Conservation (phyloP, 208 protist genomes). For the Leishmania braziliensis region DNA sequence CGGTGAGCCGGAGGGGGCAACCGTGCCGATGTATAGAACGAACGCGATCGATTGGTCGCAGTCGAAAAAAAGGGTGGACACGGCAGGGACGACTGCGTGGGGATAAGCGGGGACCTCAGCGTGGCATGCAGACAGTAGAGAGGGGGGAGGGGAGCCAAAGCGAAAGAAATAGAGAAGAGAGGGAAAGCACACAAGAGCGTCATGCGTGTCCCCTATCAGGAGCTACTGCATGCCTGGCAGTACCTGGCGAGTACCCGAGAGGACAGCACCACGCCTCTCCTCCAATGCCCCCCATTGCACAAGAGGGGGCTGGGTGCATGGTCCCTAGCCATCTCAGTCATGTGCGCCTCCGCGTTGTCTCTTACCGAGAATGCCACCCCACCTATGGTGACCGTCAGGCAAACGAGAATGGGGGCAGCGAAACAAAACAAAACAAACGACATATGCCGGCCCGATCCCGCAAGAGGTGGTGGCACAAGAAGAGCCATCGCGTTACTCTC, state of each 20-base stretch:
- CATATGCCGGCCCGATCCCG: background rate
- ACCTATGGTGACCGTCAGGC: background rate
- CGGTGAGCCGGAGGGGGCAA: background rate
- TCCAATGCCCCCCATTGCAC: background rate
- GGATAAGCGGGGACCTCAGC: background rate
- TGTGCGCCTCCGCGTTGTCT: background rate
- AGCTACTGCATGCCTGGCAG: background rate
- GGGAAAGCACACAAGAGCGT: background rate
- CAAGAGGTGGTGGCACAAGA: background rate
- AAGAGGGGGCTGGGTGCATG: background rate
- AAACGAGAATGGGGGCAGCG: background rate
- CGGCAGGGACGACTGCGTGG: background rate
- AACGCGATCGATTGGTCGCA: background rate
- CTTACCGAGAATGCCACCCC: background rate
- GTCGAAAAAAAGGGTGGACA: background rate
- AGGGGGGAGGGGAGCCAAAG: background rate
- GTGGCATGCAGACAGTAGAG: background rate
- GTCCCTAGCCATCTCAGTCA: background rate
- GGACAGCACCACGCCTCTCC: background rate
- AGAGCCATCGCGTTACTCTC: background rate
- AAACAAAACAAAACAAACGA: background rate
- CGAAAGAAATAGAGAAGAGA: background rate
- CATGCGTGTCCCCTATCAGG: background rate
- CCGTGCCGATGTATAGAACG: background rate
- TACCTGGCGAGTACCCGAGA: background rate